These are phyloP conservation scores for Coemansia sp. DNA, from an alignment of 192 early-diverging fungal species.

Conservation along the genomic window DNA sequence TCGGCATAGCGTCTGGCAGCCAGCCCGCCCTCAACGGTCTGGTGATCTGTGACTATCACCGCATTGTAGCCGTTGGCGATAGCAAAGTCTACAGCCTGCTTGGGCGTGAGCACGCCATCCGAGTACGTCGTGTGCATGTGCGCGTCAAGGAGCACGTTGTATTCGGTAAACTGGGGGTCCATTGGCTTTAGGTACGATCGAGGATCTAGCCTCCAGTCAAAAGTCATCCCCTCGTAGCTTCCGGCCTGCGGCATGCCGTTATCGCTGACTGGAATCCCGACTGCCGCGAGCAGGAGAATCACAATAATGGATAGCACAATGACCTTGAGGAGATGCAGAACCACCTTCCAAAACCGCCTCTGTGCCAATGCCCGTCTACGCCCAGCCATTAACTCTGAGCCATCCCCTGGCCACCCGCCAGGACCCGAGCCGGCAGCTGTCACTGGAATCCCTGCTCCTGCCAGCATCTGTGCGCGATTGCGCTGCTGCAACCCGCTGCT, in stretches of 20 bases:
- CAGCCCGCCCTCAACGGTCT: slow-evolving; percentile 61
- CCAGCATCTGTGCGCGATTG: not conserved
- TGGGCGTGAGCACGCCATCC: slow-evolving; percentile 58
- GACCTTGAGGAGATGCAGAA: slow-evolving; percentile 29
- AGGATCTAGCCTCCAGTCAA: slow-evolving; percentile 28
- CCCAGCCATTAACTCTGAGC: not conserved
- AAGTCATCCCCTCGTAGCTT: slow-evolving; percentile 27
- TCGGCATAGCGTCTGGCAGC: slow-evolving; percentile 57
- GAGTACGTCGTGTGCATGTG: slow-evolving; percentile 64
- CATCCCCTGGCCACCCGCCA: slow-evolving; percentile 17
- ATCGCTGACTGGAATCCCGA: slow-evolving; percentile 39
- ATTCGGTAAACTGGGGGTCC: slow-evolving; percentile 28
- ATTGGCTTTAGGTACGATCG: slow-evolving; percentile 38
- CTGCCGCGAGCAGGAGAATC: slow-evolving; percentile 37
- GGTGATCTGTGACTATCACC: slow-evolving; percentile 69
- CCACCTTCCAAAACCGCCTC: not conserved
- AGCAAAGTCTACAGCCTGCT: slow-evolving; percentile 60
- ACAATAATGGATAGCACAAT: slow-evolving; percentile 23
- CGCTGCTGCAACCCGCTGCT: not conserved
- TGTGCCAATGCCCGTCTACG: slow-evolving; percentile 4
- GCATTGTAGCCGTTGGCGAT: slow-evolving; percentile 70
- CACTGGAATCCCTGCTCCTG: not conserved
- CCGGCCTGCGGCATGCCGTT: slow-evolving; percentile 29
- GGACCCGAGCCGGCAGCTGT: not conserved
- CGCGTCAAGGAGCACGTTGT: slow-evolving; percentile 62